Evolutionary conservation across 495 filamentous ascomycete species (phyloP).

Genomic region (Hypoxylon cercidicola): DNA sequence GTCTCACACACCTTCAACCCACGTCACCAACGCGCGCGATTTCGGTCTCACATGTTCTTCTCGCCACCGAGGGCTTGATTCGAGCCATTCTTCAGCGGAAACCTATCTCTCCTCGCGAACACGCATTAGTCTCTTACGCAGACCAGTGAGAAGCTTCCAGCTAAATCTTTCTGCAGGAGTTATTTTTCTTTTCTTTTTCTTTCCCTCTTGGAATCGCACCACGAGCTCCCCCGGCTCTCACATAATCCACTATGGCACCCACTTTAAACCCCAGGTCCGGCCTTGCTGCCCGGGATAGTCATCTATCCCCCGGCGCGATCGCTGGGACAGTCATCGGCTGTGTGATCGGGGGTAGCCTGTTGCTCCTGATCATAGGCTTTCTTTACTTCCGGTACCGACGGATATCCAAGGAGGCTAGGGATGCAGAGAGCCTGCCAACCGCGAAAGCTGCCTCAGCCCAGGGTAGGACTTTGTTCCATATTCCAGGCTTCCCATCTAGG

Average conservation of each 20-base stretch:
- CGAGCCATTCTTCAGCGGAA: conserved; percentile 13
- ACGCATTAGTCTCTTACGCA: conserved; percentile 10
- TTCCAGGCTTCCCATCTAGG: conserved; percentile 23
- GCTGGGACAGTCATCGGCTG: conserved; percentile 47
- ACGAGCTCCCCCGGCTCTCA: conserved; percentile 30
- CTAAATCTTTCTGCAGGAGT: neutral
- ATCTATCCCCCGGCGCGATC: conserved; percentile 44
- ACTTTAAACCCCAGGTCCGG: conserved; percentile 16
- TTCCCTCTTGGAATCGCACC: conserved; percentile 1
- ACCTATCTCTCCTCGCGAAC: conserved; percentile 5
- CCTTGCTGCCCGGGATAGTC: conserved; percentile 32
- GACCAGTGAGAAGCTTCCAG: neutral
- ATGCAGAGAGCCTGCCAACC: conserved; percentile 30
- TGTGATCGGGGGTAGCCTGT: conserved; percentile 41
- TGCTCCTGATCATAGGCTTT: conserved; percentile 46
- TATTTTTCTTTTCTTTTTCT: neutral
- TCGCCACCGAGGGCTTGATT: conserved; percentile 12
- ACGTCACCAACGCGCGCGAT: conserved; percentile 15
- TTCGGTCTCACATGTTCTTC: conserved; percentile 26
- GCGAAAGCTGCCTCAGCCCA: conserved; percentile 24
- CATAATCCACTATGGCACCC: conserved; percentile 28
- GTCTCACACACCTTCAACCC: neutral
- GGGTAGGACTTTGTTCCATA: conserved; percentile 27
- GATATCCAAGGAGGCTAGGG: conserved; percentile 31
- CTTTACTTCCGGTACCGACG: conserved; percentile 47